phyloP scores from a whole-genome alignment of 768 basidiomycete genomes.

The Naganishia friedmannii region DNA sequence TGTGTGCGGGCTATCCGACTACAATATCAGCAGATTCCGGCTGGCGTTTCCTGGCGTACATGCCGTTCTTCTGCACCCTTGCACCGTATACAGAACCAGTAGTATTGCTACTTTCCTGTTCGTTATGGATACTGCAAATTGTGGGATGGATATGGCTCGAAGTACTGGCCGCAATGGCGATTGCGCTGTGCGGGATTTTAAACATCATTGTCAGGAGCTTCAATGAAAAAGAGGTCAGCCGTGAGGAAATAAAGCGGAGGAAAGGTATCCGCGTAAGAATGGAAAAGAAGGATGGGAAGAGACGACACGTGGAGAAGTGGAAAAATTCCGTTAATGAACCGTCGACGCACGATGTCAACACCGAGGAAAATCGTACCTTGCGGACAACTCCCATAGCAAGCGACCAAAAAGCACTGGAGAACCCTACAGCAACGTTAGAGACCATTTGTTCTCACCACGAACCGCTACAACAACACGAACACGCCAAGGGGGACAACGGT shows the following conservation, averaged over 20 bases:
- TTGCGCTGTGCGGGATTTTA: constrained; percentile 6
- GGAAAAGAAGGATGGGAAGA: not conserved
- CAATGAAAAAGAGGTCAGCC: not conserved
- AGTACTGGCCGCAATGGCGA: constrained; percentile 14
- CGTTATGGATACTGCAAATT: constrained; percentile 15
- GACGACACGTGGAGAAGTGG: not conserved
- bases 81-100: constrained; percentile 5
- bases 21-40: not conserved
- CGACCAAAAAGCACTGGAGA: not conserved
- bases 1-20: not conserved
- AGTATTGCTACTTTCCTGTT: constrained; percentile 13
- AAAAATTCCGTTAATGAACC: not conserved
- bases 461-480: not conserved
- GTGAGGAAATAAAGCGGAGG: not conserved
- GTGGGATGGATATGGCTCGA: constrained; percentile 27
- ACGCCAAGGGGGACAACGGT: not conserved
- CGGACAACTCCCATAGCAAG: not conserved
- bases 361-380: not conserved
- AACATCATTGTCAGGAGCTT: constrained; percentile 11
- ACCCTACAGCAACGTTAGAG: not conserved
- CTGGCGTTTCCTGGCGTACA: constrained; percentile 10
- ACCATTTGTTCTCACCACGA: not conserved
- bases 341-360: not conserved
- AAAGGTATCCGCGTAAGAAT: not conserved
- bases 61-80: constrained; percentile 1